Conservation (phyloP, 1,284 basidiomycete genomes). For the Singerocomus inundabilis region DNA sequence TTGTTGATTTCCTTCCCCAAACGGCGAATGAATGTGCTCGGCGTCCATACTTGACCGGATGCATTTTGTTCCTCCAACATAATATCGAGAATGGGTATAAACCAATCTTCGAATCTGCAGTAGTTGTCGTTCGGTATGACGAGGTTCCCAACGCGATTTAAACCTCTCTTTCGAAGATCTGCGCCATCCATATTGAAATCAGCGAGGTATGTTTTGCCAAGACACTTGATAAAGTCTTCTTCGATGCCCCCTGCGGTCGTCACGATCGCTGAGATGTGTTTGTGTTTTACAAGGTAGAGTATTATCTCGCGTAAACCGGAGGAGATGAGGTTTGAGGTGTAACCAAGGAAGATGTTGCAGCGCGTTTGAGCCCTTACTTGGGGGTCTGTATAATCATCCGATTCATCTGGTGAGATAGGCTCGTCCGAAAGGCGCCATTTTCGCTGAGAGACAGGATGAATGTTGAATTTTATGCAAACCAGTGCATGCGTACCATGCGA, state of each 20-base stretch:
- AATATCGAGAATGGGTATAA: conserved; percentile 88
- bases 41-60: conserved; percentile 82
- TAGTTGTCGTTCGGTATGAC: conserved; percentile 99
- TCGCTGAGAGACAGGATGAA: conserved; percentile 45
- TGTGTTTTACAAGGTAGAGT: conserved; percentile 91
- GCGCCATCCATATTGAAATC: conserved; percentile 94
- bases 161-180: conserved; percentile 79
- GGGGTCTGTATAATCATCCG: conserved; percentile 59
- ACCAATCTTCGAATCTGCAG: conserved; percentile 99
- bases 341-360: conserved; percentile 94
- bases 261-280: conserved; percentile 86
- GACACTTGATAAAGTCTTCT: conserved; percentile 99
- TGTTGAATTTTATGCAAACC: conserved; percentile 6
- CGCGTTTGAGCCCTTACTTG: conserved; percentile 64
- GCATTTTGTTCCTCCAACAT: conserved; percentile 89
- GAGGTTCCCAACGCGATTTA: conserved; percentile 99
- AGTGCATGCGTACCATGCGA: conserved; percentile 64
- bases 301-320: conserved; percentile 96
- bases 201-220: conserved; percentile 93
- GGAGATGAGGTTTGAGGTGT: conserved; percentile 98
- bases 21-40: conserved; percentile 89
- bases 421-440: conserved; percentile 85
- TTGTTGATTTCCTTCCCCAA: conserved; percentile 96
- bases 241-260: conserved; percentile 99
- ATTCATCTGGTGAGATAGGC: conserved; percentile 63